Evolutionary conservation across 2,329 filamentous ascomycete species (phyloP), one percentile per base, ranked within the genome.

Genomic region (Xylaria hypoxylon): DNA sequence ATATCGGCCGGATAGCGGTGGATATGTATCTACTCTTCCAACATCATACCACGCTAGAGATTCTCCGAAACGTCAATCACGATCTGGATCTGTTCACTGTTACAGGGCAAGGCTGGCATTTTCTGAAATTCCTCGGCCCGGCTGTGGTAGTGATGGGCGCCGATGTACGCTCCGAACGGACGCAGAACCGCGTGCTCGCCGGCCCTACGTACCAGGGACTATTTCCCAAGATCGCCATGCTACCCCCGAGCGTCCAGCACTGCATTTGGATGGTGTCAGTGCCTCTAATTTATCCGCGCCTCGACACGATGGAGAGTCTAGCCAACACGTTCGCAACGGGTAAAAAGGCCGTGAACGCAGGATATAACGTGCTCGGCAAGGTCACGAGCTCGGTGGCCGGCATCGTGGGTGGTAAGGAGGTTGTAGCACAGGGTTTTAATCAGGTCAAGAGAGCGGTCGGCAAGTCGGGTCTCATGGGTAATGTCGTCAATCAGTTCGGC

Each of bases 1-100:
- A 98, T 77, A 97, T 98, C 75, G 96, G 96, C 26, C 89, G 96
- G 42, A 90, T 99, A 68, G 96, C 94, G 24, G 94, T 96, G 62
- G 94, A 98, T 72, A 97, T 97, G 94, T 99, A 98, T 77, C 86
- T 99, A 40, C 87, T 99, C 7, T 99, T 99, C 85, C 96, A 99
- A 77, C 96, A 99, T 76, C 96, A 99, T 79, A 98, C 96, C 0
- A 98, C 95, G 0, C 85, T 96, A 2, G 96, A 98, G 76, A 92
- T 98, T 47, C 87, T 99, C 64, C 92, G 94, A 59, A 95, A 97
- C 73, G 90, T 97, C 64, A 92, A 87, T 75, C 92, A 92, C 52
- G 96, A 99, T 75, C 86, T 90, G 53, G 96, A 99, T 74, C 87
- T 99, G 5, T 99, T 99, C 80, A 98, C 95, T 1, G 91, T 99